Percentiles rank a stretch among this genome's conserved stretches.
phyloP scores from a whole-genome alignment of 352 stramenopile genomes.

The Pilasporangium apinafurcum region DNA sequence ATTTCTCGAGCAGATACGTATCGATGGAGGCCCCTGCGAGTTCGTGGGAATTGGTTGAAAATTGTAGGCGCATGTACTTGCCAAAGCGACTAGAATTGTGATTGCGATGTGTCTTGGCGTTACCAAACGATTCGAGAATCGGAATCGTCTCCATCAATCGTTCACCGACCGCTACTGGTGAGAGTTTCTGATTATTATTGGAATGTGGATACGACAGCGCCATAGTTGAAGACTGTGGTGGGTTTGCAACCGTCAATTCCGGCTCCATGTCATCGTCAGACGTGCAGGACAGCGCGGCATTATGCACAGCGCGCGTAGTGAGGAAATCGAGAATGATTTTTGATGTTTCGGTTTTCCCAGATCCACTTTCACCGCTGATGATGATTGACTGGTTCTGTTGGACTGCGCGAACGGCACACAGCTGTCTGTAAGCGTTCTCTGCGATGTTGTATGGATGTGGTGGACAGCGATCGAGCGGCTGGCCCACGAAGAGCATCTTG shows the following conservation, averaged over 20 bases:
- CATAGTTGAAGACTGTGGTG: conserved; percentile 37
- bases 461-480: conserved; percentile 57
- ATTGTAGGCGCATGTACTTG: conserved; percentile 89
- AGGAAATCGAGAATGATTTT: conserved; percentile 91
- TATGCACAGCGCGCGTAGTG: conserved; percentile 61
- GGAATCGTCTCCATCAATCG: conserved; percentile 87
- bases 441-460: conserved; percentile 85
- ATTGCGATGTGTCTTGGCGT: conserved; percentile 86
- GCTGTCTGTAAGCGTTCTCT: conserved; percentile 75
- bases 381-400: conserved; percentile 94
- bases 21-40: conserved; percentile 73
- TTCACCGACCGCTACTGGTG: conserved; percentile 60
- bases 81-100: conserved; percentile 90
- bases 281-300: conserved; percentile 28
- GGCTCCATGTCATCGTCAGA: conserved; percentile 61
- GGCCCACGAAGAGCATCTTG: conserved; percentile 62
- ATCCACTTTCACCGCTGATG: conserved; percentile 91
- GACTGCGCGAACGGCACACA: conserved; percentile 71
- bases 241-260: conserved; percentile 40
- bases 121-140: conserved; percentile 88
- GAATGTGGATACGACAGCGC: conserved; percentile 75
- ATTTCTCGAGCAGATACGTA: conserved; percentile 82
- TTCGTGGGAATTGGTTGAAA: conserved; percentile 63
- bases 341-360: conserved; percentile 94
- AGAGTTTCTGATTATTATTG: conserved; percentile 43